A percentile compares a stretch with the other conserved stretches of the same genome.
These are phyloP conservation scores for Raffaelea ambrosiae DNA, from an alignment of 2,329 filamentous ascomycete species.

Conservation along the genomic window DNA sequence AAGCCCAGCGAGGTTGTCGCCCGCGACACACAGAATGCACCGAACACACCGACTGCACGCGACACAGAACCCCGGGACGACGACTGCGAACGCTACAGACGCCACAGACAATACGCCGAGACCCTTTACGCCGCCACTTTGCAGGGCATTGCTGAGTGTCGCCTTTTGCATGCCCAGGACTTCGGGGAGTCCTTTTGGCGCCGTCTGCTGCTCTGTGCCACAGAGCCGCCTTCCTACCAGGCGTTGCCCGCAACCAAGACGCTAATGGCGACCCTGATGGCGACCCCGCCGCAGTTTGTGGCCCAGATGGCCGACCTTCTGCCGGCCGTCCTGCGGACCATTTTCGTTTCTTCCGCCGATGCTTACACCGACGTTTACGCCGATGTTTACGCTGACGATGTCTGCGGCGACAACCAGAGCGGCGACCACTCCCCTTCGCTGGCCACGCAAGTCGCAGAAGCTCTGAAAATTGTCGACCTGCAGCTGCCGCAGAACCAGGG, in stretches of 20 bases:
- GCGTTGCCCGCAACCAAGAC: not conserved
- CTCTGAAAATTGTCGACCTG: not conserved
- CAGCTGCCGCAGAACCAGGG: not conserved
- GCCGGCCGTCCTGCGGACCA: constrained; percentile 3
- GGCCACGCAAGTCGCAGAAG: not conserved
- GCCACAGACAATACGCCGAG: not conserved
- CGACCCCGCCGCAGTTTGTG: constrained; percentile 5
- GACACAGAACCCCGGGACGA: no score
- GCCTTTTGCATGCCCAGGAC: constrained; percentile 5
- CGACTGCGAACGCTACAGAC: no score
- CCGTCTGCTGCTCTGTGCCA: not conserved
- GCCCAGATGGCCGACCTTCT: constrained; percentile 1
- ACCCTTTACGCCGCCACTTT: constrained; percentile 1
- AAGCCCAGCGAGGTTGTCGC: no score
- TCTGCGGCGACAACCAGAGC: no score
- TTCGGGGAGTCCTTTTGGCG: constrained; percentile 9
- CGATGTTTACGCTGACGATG: no score
- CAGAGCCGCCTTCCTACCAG: not conserved
- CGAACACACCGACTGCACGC: no score
- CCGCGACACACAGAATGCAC: no score
- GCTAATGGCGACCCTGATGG: constrained; percentile 2
- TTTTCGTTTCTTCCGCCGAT: not conserved
- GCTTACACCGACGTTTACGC: no score
- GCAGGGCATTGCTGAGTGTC: constrained; percentile 1
- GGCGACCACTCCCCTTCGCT: no score